These are phyloP conservation scores for Xylaria telfairii DNA, from an alignment of 495 filamentous ascomycete species.

Conservation along the genomic window DNA sequence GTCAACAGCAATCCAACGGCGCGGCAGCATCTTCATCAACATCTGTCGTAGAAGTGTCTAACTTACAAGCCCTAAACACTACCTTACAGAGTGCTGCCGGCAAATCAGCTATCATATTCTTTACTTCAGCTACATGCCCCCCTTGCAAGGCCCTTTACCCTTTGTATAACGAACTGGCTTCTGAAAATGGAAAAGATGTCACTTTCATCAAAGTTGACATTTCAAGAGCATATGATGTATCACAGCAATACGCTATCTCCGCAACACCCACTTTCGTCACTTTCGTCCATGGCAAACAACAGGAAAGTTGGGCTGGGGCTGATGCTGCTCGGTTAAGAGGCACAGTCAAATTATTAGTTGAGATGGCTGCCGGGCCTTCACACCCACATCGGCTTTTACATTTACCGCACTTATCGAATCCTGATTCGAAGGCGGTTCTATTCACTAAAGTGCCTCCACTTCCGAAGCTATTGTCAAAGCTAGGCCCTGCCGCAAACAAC, in stretches of 20 bases:
- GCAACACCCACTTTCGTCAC: slow-evolving; percentile 93
- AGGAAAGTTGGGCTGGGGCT: slow-evolving; percentile 82
- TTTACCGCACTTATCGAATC: slow-evolving; percentile 70
- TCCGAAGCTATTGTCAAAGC: slow-evolving; percentile 80
- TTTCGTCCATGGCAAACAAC: slow-evolving; percentile 76
- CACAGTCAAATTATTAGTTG: slow-evolving; percentile 74
- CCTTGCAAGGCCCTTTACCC: slow-evolving; percentile 88
- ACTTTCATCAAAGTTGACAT: slow-evolving; percentile 86
- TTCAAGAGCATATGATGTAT: slow-evolving; percentile 68
- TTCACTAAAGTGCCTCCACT: slow-evolving; percentile 85
- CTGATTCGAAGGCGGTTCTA: slow-evolving; percentile 67
- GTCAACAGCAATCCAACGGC: slow-evolving; percentile 37
- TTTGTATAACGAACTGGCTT: slow-evolving; percentile 79
- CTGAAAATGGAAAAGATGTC: slow-evolving; percentile 70
- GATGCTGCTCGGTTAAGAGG: slow-evolving; percentile 69
- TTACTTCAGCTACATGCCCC: slow-evolving; percentile 85
- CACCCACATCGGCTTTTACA: slow-evolving; percentile 76
- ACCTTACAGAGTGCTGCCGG: slow-evolving; percentile 59
- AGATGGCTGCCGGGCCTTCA: slow-evolving; percentile 72
- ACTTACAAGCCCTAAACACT: slow-evolving; percentile 63
- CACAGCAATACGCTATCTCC: slow-evolving; percentile 67
- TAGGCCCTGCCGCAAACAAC: slow-evolving; percentile 61
- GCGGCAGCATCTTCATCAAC: slow-evolving; percentile 35
- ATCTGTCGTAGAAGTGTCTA: slow-evolving; percentile 45
- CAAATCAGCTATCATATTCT: slow-evolving; percentile 84